Evolutionary conservation across 75 land plant genomes (phyloP).

Genomic region (Chamaecyparis obtusa): DNA sequence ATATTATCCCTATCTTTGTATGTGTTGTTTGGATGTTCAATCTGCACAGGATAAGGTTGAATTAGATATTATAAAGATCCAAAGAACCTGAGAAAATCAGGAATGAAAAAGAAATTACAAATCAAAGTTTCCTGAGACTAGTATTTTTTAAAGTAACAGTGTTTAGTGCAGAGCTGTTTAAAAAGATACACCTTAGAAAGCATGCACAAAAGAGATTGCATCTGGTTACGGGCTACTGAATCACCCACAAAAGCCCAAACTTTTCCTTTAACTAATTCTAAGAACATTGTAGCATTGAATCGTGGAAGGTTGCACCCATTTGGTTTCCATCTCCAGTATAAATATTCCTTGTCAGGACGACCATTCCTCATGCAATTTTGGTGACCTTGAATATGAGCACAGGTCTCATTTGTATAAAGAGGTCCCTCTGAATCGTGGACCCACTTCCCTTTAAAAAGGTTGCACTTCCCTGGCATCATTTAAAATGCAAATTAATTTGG

Average conservation of each 20-base stretch:
- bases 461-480: conserved; percentile 16
- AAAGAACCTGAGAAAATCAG: neutral
- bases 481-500: neutral
- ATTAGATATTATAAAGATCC: neutral
- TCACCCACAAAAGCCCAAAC: conserved; percentile 48
- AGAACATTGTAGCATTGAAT: conserved; percentile 32
- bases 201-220: conserved; percentile 52
- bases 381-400: conserved; percentile 28
- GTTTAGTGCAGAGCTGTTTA: neutral
- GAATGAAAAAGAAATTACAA: neutral
- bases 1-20: conserved; percentile 10
- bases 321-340: conserved; percentile 59
- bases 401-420: conserved; percentile 38
- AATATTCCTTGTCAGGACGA: conserved; percentile 28
- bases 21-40: conserved; percentile 22
- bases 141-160: neutral
- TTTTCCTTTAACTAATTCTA: conserved; percentile 36
- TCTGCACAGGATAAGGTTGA: conserved; percentile 11
- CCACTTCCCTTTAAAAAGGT: conserved; percentile 40
- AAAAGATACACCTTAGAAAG: conserved; percentile 29
- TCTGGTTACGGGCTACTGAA: conserved; percentile 46
- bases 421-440: conserved; percentile 24
- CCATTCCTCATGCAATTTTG: conserved; percentile 54
- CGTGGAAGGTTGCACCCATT: conserved; percentile 26
- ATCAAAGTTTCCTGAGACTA: neutral